Evolutionary conservation across 495 filamentous ascomycete genomes (phyloP), one percentile per base, ranked within the genome.

Genomic region (Ramalina peruviana): DNA sequence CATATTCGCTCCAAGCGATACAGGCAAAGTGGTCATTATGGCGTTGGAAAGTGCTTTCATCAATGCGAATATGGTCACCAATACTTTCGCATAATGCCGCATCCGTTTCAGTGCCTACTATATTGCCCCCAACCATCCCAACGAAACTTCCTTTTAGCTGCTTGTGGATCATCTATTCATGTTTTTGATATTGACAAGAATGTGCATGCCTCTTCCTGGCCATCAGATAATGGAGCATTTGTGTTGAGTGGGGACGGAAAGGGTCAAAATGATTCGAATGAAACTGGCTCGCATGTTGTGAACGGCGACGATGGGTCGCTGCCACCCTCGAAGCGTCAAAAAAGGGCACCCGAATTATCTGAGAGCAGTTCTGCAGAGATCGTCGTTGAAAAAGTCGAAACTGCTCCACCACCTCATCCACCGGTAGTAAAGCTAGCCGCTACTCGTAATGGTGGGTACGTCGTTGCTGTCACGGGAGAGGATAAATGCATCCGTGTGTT

Each of bases 401-500:
- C 51, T 5, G 54, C 48, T 50, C 56, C 56, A 20, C 57, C 54
- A 59, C 57, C 60, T 49, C 58, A 44, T 27, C 67, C 52, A 42
- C 56, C 57, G 9, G 48, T 60, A 30, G 59, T 56, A 36, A 56
- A 51, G 13, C 49, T 88, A 23, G 64, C 72, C n/a, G 58, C 72
- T 15, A 79, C 83, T 2, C 60, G 72, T 36, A 71, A 82, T 43
- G 73, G 78, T 30, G 68, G 73, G 39, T 71, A 93, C 67, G 57
- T 92, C 11, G 71, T 95, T 36, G 83, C 79, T 12, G 71, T 88
- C 17, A 94, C 92, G 7, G 80, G 76, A 7, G 88, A 93, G 58
- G 92, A 97, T 70, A 98, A 97, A 68, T 80, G 73, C 46, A 71
- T 98, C 48, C 81, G 85, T 57, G 88, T 96, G 1, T 83, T 97